Conservation (phyloP, 768 basidiomycete genomes). For the Lactarius hatsudake region DNA sequence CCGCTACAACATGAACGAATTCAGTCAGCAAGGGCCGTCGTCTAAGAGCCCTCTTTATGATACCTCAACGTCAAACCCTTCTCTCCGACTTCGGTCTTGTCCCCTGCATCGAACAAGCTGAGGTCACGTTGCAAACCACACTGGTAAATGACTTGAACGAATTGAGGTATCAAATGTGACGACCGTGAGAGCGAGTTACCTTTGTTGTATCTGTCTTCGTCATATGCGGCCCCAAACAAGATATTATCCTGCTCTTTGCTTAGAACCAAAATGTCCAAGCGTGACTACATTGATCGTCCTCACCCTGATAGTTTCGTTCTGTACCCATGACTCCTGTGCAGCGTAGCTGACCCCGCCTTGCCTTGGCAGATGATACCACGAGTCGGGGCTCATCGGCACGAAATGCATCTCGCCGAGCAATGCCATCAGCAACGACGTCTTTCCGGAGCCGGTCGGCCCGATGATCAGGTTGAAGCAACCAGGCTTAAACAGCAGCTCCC, state of each 20-base stretch:
- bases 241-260: conserved; percentile 44
- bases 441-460: conserved; percentile 57
- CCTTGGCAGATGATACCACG: conserved; percentile 70
- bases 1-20: conserved; percentile 35
- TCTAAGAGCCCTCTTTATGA: neutral
- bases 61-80: conserved; percentile 49
- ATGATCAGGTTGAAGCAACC: conserved; percentile 56
- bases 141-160: conserved; percentile 27
- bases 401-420: conserved; percentile 70
- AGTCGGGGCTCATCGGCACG: conserved; percentile 46
- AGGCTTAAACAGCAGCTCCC: conserved; percentile 52
- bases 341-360: conserved; percentile 71
- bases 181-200: conserved; percentile 28
- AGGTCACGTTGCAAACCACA: conserved; percentile 39
- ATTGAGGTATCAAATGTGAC: neutral
- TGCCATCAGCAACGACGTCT: conserved; percentile 66
- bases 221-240: conserved; percentile 46
- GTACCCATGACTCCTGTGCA: conserved; percentile 83
- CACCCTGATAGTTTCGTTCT: conserved; percentile 73
- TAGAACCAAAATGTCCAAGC: neutral
- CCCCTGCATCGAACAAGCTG: conserved; percentile 47
- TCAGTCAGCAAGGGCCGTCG: neutral
- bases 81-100: conserved; percentile 55
- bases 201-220: conserved; percentile 44
- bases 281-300: conserved; percentile 6